These are phyloP conservation scores for Fusarium xyrophilum DNA, from an alignment of 2,329 filamentous ascomycete species.

Conservation along the genomic window DNA sequence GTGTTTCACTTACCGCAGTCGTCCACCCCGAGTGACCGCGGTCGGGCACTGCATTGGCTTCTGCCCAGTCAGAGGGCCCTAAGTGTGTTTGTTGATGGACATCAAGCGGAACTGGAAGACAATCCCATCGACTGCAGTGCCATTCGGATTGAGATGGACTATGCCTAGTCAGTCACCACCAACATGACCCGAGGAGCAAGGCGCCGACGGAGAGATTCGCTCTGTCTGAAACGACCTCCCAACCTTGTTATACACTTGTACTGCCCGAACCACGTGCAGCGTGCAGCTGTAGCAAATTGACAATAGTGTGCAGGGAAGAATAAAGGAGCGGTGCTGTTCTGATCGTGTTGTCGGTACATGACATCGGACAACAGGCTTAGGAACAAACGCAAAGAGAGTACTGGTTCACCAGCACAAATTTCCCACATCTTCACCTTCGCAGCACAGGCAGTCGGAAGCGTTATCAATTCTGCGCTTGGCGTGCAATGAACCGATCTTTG, in stretches of 20 bases:
- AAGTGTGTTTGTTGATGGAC: fast-evolving
- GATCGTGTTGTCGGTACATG: not conserved
- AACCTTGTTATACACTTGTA: not conserved
- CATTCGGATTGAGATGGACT: not conserved
- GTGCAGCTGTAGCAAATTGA: not conserved
- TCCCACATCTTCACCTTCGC: not conserved
- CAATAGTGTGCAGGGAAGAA: not conserved
- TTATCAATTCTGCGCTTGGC: not conserved
- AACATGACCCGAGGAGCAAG: not conserved
- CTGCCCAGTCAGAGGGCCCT: not conserved
- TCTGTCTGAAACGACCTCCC: not conserved
- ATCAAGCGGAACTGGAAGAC: not conserved
- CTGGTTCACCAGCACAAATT: not conserved
- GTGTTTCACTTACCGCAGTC: too few relatives aligned
- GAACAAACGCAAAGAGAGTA: not conserved
- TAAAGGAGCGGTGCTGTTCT: not conserved
- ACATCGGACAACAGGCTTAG: not conserved
- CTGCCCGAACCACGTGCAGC: not conserved
- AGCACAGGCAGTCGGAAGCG: not conserved
- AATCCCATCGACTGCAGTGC: fast-evolving
- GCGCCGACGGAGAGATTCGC: not conserved
- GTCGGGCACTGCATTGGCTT: not conserved
- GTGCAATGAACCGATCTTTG: not conserved
- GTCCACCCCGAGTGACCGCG: too few relatives aligned
- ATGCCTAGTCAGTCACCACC: not conserved